Evolutionary conservation across 108 stramenopile species (phyloP).

Genomic region (Cyclotella atomus): DNA sequence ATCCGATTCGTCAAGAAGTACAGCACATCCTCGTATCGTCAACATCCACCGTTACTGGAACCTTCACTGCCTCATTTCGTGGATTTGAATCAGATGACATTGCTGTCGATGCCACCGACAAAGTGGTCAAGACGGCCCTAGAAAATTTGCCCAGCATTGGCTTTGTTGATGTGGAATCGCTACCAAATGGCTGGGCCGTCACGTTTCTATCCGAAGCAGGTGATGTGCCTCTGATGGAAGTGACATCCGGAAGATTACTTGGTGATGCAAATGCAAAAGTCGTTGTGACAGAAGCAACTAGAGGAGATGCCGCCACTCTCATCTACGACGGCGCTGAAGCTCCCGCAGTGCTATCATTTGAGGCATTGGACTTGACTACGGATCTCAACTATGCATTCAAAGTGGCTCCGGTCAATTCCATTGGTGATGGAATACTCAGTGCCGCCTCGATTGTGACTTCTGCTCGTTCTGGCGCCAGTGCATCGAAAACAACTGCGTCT

Average conservation of each 20-base stretch:
- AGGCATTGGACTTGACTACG: slow-evolving; percentile 50
- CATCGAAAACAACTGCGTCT: slow-evolving; percentile 68
- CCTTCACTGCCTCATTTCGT: slow-evolving; percentile 66
- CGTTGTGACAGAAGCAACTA: slow-evolving; percentile 51
- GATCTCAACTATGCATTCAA: slow-evolving; percentile 83
- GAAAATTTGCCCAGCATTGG: slow-evolving; percentile 72
- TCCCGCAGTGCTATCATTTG: slow-evolving; percentile 48
- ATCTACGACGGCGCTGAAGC: slow-evolving; percentile 73
- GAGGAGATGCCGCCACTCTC: slow-evolving; percentile 68
- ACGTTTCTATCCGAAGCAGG: slow-evolving; percentile 78
- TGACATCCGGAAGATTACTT: slow-evolving; percentile 61
- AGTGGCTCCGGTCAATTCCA: slow-evolving; percentile 74
- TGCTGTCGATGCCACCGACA: slow-evolving; percentile 42
- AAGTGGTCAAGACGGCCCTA: slow-evolving; percentile 53
- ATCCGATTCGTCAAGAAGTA: slow-evolving; percentile 73
- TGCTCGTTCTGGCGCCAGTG: slow-evolving; percentile 75
- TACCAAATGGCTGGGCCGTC: slow-evolving; percentile 61
- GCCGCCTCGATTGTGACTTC: slow-evolving; percentile 62
- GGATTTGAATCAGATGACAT: slow-evolving; percentile 64
- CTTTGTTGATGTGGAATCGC: slow-evolving; percentile 56
- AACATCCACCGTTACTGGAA: slow-evolving; percentile 42
- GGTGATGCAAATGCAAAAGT: slow-evolving; percentile 40
- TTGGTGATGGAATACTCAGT: slow-evolving; percentile 72
- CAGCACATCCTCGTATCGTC: slow-evolving; percentile 59
- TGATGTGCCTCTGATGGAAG: slow-evolving; percentile 72